phyloP scores from a whole-genome alignment of 78 protist genomes.

The Cyanophora paradoxa region DNA sequence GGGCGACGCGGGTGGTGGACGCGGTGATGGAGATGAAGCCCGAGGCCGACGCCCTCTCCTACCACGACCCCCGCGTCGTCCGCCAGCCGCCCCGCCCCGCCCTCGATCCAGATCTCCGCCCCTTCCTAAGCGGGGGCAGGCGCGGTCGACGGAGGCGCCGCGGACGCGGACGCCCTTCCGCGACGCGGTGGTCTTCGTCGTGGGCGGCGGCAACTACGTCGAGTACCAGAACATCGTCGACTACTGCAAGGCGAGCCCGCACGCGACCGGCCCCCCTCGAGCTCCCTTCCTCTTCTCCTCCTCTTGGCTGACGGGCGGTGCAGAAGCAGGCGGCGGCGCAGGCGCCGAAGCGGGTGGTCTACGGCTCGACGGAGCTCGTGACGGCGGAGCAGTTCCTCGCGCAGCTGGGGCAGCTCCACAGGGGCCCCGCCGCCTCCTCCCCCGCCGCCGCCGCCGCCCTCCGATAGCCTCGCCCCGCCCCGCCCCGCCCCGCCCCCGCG shows the following conservation, averaged over 20 bases:
- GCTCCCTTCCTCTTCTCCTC: too few relatives aligned
- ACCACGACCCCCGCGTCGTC: too few relatives aligned
- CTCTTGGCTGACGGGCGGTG: not conserved
- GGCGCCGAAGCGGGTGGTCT: not conserved
- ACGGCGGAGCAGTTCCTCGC: not conserved
- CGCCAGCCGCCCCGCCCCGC: too few relatives aligned
- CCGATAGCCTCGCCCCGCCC: too few relatives aligned
- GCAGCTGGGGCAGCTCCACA: not conserved
- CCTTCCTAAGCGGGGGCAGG: too few relatives aligned
- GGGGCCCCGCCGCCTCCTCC: too few relatives aligned
- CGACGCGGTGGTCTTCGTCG: slow-evolving; percentile 75
- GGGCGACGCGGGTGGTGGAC: slow-evolving; percentile 51
- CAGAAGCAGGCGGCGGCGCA: not conserved
- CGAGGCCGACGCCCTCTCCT: slow-evolving; percentile 32
- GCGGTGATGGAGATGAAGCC: slow-evolving; percentile 55
- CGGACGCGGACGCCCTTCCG: not conserved
- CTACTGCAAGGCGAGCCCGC: not conserved
- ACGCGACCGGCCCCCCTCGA: too few relatives aligned
- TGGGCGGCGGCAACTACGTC: slow-evolving; percentile 88
- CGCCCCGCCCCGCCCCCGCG: too few relatives aligned
- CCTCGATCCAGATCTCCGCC: slow-evolving; percentile 75
- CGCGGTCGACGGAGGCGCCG: not conserved
- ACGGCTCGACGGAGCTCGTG: not conserved
- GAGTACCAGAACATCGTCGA: slow-evolving; percentile 73
- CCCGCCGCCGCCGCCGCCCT: too few relatives aligned